phyloP scores from a whole-genome alignment of 306 rosid genomes.

The Medicago arabica region DNA sequence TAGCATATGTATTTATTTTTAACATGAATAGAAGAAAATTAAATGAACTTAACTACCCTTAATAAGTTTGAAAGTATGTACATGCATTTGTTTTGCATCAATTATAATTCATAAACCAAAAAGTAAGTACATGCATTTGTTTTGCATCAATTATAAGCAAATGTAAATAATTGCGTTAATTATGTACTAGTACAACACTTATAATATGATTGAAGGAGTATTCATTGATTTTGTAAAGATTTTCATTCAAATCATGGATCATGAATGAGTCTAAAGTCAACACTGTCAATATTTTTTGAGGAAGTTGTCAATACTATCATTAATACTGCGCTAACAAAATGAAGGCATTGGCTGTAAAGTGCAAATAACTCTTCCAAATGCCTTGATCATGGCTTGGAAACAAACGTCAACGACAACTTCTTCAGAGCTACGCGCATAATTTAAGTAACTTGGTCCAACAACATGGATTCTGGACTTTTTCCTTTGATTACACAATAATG shows the following conservation, averaged over 20 bases:
- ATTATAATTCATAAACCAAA: too few relatives aligned
- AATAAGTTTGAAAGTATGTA: too few relatives aligned
- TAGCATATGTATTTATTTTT: too few relatives aligned
- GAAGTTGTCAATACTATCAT: conserved; percentile 5
- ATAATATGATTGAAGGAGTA: too few relatives aligned
- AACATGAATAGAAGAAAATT: too few relatives aligned
- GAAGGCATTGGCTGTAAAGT: neutral
- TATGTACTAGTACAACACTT: too few relatives aligned
- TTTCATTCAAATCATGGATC: neutral
- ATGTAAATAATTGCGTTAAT: too few relatives aligned
- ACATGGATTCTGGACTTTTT: neutral
- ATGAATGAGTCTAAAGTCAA: neutral
- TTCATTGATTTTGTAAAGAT: neutral
- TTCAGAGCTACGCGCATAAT: neutral
- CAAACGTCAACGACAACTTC: conserved; percentile 31
- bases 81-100: too few relatives aligned
- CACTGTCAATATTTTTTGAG: neutral
- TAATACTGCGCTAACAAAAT: neutral
- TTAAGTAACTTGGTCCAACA: too few relatives aligned
- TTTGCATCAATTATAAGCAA: too few relatives aligned
- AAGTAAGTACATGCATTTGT: too few relatives aligned
- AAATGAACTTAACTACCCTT: too few relatives aligned
- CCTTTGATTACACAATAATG: neutral
- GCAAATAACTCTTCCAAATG: neutral
- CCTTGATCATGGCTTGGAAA: neutral